phyloP scores from a whole-genome alignment of 768 basidiomycete species.

The Trametes cinnabarina region DNA sequence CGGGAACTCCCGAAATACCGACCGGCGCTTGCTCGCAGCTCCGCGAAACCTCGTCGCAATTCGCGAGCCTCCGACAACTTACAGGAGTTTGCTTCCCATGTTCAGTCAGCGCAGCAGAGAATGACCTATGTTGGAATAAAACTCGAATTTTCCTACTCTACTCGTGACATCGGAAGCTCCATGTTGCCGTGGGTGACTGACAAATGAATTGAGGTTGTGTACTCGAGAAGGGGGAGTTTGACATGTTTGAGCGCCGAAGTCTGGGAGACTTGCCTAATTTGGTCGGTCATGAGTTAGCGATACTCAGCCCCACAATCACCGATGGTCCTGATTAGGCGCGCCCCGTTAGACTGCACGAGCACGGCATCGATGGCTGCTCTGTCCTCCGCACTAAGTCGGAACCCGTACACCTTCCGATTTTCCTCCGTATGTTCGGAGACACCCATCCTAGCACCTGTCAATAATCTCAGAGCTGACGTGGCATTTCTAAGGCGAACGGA shows the following conservation, averaged over 20 bases:
- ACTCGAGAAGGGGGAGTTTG: neutral
- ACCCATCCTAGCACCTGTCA: conserved; percentile 66
- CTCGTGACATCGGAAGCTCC: neutral
- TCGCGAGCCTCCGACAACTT: neutral
- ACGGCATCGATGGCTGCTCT: conserved; percentile 61
- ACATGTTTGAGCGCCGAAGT: neutral
- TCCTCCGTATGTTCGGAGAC: conserved; percentile 72
- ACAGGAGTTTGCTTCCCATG: neutral
- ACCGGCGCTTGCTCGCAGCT: conserved; percentile 4
- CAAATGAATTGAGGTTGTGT: neutral
- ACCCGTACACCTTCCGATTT: conserved; percentile 61
- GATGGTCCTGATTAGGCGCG: conserved; percentile 60
- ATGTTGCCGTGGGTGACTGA: neutral
- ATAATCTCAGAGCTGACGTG: neutral
- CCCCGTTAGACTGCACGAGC: conserved; percentile 57
- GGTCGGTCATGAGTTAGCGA: conserved; percentile 38
- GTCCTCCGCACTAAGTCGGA: conserved; percentile 56
- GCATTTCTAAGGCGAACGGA: too few species aligned
- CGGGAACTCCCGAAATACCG: neutral
- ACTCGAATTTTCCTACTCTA: neutral
- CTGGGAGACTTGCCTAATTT: neutral
- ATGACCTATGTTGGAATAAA: too few species aligned
- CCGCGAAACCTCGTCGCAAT: neutral
- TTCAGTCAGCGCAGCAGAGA: neutral
- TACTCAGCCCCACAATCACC: conserved; percentile 88